Evolutionary conservation across 2,329 filamentous ascomycete genomes (phyloP).

Genomic region (Ophiosphaerella narmari): DNA sequence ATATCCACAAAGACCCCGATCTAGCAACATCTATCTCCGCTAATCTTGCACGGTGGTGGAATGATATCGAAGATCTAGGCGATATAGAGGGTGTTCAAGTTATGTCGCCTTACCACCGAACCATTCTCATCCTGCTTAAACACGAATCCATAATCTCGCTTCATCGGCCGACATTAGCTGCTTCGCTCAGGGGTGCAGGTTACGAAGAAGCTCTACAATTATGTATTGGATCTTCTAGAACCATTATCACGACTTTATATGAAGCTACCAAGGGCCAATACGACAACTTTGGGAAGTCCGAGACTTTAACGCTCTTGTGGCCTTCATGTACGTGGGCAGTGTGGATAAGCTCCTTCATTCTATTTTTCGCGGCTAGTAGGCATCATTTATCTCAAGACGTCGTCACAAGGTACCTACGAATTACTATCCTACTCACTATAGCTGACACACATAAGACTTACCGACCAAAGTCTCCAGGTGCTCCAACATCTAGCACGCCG

Average conservation of each 20-base stretch:
- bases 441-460: slow-evolving; percentile 23
- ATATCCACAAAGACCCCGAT: slow-evolving; percentile 51
- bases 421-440: not conserved
- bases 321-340: slow-evolving; percentile 59
- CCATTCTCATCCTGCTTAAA: slow-evolving; percentile 52
- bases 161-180: slow-evolving; percentile 56
- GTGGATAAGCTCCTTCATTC: slow-evolving; percentile 59
- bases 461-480: slow-evolving; percentile 28
- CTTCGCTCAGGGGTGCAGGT: slow-evolving; percentile 49
- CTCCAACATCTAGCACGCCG: slow-evolving; percentile 32
- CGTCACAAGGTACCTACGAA: slow-evolving; percentile 46
- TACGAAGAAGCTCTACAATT: slow-evolving; percentile 57
- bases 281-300: slow-evolving; percentile 18
- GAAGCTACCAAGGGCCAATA: slow-evolving; percentile 19
- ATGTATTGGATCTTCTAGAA: slow-evolving; percentile 57
- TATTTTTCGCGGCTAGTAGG: slow-evolving; percentile 57
- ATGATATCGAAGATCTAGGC: slow-evolving; percentile 57
- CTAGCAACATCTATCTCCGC: slow-evolving; percentile 54
- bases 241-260: slow-evolving; percentile 52
- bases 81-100: slow-evolving; percentile 41
- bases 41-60: slow-evolving; percentile 58
- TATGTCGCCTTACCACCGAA: slow-evolving; percentile 44
- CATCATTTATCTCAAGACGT: slow-evolving; percentile 47
- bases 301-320: slow-evolving; percentile 50
- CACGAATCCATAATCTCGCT: slow-evolving; percentile 59